A percentile compares a stretch with the other conserved stretches of the same genome.
These are phyloP conservation scores for Skeletonema potamos DNA, from an alignment of 108 stramenopile genomes.

Conservation along the genomic window DNA sequence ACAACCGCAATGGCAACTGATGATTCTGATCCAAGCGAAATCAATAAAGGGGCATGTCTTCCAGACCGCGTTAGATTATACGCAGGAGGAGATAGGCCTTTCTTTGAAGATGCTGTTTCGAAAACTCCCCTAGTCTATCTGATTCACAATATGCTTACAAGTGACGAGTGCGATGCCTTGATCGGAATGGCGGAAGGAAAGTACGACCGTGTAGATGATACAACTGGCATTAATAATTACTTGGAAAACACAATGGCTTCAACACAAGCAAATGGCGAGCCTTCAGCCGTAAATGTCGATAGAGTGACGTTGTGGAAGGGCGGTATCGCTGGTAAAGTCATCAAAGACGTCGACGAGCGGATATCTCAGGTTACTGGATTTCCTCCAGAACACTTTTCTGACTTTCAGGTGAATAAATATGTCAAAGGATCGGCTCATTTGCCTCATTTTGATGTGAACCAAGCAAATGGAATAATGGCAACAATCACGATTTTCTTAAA, in stretches of 20 bases:
- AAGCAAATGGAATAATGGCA: slow-evolving; percentile 60
- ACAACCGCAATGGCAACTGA: slow-evolving; percentile 71
- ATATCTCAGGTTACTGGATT: slow-evolving; percentile 90
- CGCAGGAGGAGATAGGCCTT: slow-evolving; percentile 89
- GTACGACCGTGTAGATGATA: slow-evolving; percentile 40
- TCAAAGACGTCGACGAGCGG: slow-evolving; percentile 80
- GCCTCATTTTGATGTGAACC: slow-evolving; percentile 66
- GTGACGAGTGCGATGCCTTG: slow-evolving; percentile 68
- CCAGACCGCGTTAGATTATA: slow-evolving; percentile 75
- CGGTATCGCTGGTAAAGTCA: slow-evolving; percentile 49
- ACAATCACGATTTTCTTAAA: slow-evolving; percentile 82
- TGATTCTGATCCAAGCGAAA: slow-evolving; percentile 47
- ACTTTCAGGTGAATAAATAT: slow-evolving; percentile 75
- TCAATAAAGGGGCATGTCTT: slow-evolving; percentile 49
- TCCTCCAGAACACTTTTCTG: slow-evolving; percentile 71
- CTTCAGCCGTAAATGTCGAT: slow-evolving; percentile 48
- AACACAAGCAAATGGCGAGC: slow-evolving; percentile 29
- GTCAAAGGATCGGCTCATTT: slow-evolving; percentile 57
- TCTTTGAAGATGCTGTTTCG: slow-evolving; percentile 85
- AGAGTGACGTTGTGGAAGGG: slow-evolving; percentile 84
- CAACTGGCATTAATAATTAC: slow-evolving; percentile 36
- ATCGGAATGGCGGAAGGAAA: slow-evolving; percentile 50
- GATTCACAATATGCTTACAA: slow-evolving; percentile 85
- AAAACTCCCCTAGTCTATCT: slow-evolving; percentile 70
- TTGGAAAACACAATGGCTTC: slow-evolving; percentile 53